Evolutionary conservation across 345 rosid species (phyloP), one percentile per base, ranked within the genome.

Genomic region (Sonneratia alba): DNA sequence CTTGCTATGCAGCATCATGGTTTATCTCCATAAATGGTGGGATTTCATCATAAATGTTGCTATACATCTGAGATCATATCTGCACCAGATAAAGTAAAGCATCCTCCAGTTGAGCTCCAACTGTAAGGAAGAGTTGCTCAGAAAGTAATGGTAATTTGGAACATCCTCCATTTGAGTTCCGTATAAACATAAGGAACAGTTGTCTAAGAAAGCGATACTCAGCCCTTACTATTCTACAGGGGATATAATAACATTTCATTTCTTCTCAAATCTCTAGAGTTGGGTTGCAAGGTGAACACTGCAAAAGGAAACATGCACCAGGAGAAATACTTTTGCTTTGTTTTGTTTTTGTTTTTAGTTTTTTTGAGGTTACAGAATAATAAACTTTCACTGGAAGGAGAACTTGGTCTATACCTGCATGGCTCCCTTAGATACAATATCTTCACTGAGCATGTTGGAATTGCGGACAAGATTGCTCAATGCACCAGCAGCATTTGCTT

Each of bases 401-500:
- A 47, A 8, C 51, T 27, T 63, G 70, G 45, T 42, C 45, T 42
- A 9, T 70, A 95, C 99, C 97, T 90, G 96, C 89, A 95, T 80
- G 74, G 99, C 97, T 80, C 98, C 98, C 78, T 85, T 85, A 40
- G 92, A 84, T 77, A 92, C 88, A 34, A 95, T 90, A 77, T 95
- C 99, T 76, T 89, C 97, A 67, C 96, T 90, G 36, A 95, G 91
- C 77, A 81, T 87, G 83, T 84, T 87, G 32, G 99, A 92, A 77
- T 95, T 95, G 66, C 98, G 98, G 43, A 92, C 98, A 38, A 95
- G 99, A 84, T 95, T 95, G 78, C 98, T 92, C 51, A 95, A 74
- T 32, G 98, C 99, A 71, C 98, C 99, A 6, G 98, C 98, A 70
- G 98, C 98, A 81, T 95, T 95, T 72, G 94, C 97, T 81, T 88